Conservation (phyloP, 257 asterid genomes). For the Fraxinus excelsior region DNA sequence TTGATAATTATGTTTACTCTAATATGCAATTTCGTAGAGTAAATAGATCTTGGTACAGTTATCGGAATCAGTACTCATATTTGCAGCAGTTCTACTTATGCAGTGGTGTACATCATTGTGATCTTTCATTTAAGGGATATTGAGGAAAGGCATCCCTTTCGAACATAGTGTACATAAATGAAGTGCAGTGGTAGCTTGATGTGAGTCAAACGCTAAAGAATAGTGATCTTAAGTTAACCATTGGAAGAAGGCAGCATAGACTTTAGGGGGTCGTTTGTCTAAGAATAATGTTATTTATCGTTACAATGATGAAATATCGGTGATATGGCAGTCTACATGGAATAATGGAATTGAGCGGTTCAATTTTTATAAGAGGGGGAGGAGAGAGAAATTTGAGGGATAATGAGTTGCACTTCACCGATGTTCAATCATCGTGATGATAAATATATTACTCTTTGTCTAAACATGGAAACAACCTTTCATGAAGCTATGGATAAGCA, state of each 20-base stretch:
- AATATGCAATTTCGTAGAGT: not conserved
- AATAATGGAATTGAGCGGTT: no score
- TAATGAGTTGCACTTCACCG: no score
- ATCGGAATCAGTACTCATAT: not conserved
- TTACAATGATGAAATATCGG: not conserved
- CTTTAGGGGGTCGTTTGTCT: not conserved
- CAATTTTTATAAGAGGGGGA: no score
- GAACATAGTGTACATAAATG: not conserved
- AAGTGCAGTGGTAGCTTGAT: not conserved
- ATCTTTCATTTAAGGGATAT: not conserved
- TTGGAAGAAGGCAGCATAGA: not conserved
- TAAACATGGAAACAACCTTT: not conserved
- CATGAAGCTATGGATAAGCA: not conserved
- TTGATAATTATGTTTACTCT: not conserved
- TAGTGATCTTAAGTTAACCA: not conserved
- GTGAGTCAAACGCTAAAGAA: not conserved
- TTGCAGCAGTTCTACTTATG: not conserved
- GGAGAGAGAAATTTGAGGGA: no score
- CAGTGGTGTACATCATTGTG: not conserved
- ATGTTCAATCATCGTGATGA: no score
- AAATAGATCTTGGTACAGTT: not conserved
- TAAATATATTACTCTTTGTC: not conserved
- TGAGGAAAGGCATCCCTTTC: not conserved
- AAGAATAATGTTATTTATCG: not conserved
- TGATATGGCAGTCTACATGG: no score